Evolutionary conservation across 495 filamentous ascomycete genomes (phyloP), one percentile per base, ranked within the genome.

Genomic region (Penicillium taxi): DNA sequence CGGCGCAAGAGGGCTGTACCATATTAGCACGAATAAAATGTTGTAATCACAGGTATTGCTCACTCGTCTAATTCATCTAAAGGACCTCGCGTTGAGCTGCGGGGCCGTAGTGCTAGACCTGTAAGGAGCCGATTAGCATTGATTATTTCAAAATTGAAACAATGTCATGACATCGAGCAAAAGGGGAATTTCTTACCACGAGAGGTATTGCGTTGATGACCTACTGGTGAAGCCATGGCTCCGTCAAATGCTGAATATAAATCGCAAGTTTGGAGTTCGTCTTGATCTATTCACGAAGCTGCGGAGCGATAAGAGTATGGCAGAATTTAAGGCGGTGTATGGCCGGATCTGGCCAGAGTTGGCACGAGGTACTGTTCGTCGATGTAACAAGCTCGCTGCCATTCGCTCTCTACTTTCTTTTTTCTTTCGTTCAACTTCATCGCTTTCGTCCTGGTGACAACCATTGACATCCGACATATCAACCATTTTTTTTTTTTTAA

Each of bases 51-150:
- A 9, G 9, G 2, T 5, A 27, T 19, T 35, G 37, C 63, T 52
- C 59, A 73, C 70, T 73, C 66, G 21, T 70, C 70, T 44, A 58
- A 36, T 41, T 47, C 45, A 53, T 74, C 69, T 39, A 75, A 47
- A 13, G 73, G 73, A 24, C 67, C 70, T 48, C 64, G 73, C 2
- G 71, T 74, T 18, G 64, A 63, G 42, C 69, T 69, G 50, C 72
- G 66, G 42, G 67, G 62, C 28, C 68, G 61, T 31, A 63, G 61
- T 45, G 66, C 66, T 73, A 38, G 22, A 21, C 19, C n/a, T n/a
- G n/a, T n/a, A n/a, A n/a, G n/a, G n/a, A 22, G n/a, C 18, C 20
- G 27, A 40, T 63, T 18, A 64, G 46, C 26, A 44, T 34, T 33
- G 33, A 17, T 27, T 24, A 14, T n/a, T 12, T n/a, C 16, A 19